phyloP scores from a whole-genome alignment of 345 rosid genomes.

The Pistacia atlantica region DNA sequence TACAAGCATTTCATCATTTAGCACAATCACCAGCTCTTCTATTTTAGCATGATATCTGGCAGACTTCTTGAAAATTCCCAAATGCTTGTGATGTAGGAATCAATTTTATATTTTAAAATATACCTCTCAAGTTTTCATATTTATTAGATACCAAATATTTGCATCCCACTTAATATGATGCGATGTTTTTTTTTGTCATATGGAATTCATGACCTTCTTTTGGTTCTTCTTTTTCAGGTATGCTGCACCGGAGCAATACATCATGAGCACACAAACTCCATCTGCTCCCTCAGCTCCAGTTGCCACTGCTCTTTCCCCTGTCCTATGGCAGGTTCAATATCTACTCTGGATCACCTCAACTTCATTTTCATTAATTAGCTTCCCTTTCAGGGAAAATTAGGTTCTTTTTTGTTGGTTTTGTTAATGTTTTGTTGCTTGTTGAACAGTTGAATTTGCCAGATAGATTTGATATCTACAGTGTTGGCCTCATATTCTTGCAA shows the following conservation, averaged over 20 bases:
- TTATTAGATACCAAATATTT: background rate
- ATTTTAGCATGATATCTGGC: background rate
- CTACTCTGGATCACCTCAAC: background rate
- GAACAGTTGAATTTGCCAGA: constrained; percentile 94
- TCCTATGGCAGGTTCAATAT: constrained; percentile 88
- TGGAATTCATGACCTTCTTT: background rate
- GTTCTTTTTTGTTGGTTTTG: constrained; percentile 19
- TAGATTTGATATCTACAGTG: constrained; percentile 91
- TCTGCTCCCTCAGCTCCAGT: constrained; percentile 98
- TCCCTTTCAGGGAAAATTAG: constrained; percentile 7
- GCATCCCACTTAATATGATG: background rate
- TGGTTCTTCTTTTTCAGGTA: constrained; percentile 52
- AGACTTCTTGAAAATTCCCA: background rate
- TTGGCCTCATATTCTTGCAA: constrained; percentile 88
- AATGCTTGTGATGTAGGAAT: background rate
- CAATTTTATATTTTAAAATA: background rate
- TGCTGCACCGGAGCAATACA: constrained; percentile 97
- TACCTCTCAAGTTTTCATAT: background rate
- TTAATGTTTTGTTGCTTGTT: constrained; percentile 20
- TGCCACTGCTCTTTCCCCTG: constrained; percentile 95
- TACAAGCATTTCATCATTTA: background rate
- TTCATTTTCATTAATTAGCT: constrained; percentile 15
- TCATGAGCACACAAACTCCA: constrained; percentile 99
- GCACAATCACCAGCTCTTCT: background rate
- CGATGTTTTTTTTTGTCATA: background rate